phyloP scores from a whole-genome alignment of 345 rosid species.

The Rhizophora mangle region DNA sequence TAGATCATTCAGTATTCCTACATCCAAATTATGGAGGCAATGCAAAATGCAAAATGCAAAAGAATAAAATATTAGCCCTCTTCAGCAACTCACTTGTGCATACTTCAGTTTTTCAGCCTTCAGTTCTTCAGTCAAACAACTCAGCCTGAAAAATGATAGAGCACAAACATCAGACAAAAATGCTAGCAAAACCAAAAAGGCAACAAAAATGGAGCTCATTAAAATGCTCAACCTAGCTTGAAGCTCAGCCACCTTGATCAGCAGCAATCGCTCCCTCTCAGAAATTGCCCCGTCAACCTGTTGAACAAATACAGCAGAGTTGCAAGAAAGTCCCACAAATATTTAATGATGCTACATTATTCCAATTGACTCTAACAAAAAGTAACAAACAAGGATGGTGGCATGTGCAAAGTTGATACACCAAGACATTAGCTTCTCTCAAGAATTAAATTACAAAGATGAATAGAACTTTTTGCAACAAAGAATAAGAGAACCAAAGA shows the following conservation, averaged over 20 bases:
- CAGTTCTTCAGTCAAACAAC: slow-evolving; percentile 65
- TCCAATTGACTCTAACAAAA: background rate
- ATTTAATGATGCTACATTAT: background rate
- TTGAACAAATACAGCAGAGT: slow-evolving; percentile 15
- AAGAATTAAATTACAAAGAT: too few species aligned
- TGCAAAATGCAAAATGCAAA: background rate
- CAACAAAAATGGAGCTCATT: background rate
- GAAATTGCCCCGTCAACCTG: slow-evolving; percentile 60
- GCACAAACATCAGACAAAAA: slow-evolving; percentile 12
- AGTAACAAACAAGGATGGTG: background rate
- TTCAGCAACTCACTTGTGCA: slow-evolving; percentile 51
- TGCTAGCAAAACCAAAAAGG: slow-evolving; percentile 9
- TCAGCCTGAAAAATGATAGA: slow-evolving; percentile 52
- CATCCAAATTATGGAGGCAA: background rate
- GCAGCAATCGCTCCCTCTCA: slow-evolving; percentile 72
- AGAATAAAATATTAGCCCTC: background rate
- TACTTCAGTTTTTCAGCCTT: slow-evolving; percentile 65
- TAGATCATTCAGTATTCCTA: background rate
- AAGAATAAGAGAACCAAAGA: too few species aligned
- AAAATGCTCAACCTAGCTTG: slow-evolving; percentile 52
- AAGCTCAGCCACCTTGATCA: slow-evolving; percentile 62
- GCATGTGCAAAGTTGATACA: background rate
- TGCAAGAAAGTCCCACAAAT: background rate
- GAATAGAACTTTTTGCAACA: too few species aligned
- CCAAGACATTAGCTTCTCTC: background rate